Base-by-base conservation (phyloP, 2,329 filamentous ascomycete genomes). In the Penicillium digitatum region DNA sequence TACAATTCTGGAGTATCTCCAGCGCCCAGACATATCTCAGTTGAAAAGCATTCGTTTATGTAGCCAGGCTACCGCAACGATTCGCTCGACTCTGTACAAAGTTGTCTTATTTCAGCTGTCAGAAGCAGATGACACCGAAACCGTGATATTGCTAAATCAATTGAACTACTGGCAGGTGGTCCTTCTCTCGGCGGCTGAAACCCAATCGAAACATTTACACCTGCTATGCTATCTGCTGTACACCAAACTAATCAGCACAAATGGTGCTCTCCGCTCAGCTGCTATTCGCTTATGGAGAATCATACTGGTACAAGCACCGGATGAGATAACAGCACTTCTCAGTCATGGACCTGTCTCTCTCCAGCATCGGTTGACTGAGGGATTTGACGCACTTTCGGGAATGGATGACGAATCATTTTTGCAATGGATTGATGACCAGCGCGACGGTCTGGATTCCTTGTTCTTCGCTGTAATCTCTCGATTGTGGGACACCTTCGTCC, bases 151-250 rank as follows among this genome's bases (percentile, higher is more conserved):
- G 55, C 83, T 99, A 72, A 82, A 89, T 56, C 93, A 91, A 68
- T 84, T 99, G 65, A 85, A 90, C 0, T 97, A 96, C 72, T 99
- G 94, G 94, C 94, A 97, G 70, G 91, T 90, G 20, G 89, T 96
- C 18, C 85, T 99, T 16, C 78, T 99, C 16, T 87, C 86, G 2
- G 85, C 87, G 4, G 84, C 94, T 16, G 87, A 89, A 3, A 80
- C 83, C 7, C 90, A 96, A 42, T 84, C 89, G n/a, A 86, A 90
- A 10, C 89, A 89, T 66, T 82, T 96, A 66, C 88, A 87, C 60
- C 80, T 96, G 32, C 83, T 97, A 39, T 96, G 91, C 79, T 97
- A 96, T 66, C 85, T 96, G 57, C 83, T 99, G 3, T 99, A 97
- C 70, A 86, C 87, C 8, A 95, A 95, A 70, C 79, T 97, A 34